A percentile compares a stretch with the other conserved stretches of the same genome.
phyloP scores from a whole-genome alignment of 2,329 filamentous ascomycete species.

The Pseudocercospora crystallina region DNA sequence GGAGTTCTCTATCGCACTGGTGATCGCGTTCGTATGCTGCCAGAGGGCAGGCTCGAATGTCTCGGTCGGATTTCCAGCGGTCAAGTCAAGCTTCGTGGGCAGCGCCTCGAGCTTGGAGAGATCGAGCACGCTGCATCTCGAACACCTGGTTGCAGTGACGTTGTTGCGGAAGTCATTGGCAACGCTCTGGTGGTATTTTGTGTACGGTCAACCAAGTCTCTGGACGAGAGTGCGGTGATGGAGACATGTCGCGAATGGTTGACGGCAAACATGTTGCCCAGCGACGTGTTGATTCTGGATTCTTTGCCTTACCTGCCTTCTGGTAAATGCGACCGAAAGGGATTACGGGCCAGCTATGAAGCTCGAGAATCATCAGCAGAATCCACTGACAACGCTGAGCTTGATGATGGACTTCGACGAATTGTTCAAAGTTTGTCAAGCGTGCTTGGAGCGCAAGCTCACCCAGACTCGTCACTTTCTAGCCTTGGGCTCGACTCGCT shows the following conservation, averaged over 20 bases:
- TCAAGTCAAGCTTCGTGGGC: conserved; percentile 83
- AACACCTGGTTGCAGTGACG: conserved; percentile 62
- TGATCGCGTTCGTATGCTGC: conserved; percentile 71
- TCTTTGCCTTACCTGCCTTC: conserved; percentile 75
- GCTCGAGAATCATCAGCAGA: conserved; percentile 24
- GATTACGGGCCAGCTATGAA: conserved; percentile 58
- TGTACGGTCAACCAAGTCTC: conserved; percentile 43
- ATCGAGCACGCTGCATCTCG: conserved; percentile 69
- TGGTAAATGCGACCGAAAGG: conserved; percentile 76
- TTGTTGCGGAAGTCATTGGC: conserved; percentile 65
- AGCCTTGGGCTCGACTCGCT: conserved; percentile 67
- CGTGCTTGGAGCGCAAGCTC: conserved; percentile 20
- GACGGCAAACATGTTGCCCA: conserved; percentile 79
- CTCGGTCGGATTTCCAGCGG: conserved; percentile 75
- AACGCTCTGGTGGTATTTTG: conserved; percentile 75
- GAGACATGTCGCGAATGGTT: conserved; percentile 71
- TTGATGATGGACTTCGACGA: conserved; percentile 7
- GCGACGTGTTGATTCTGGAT: conserved; percentile 64
- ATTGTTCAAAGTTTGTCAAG: conserved; percentile 23
- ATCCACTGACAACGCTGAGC: conserved; percentile 24
- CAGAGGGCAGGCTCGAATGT: conserved; percentile 74
- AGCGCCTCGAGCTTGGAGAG: conserved; percentile 61
- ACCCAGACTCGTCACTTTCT: conserved; percentile 46
- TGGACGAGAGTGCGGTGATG: conserved; percentile 50
- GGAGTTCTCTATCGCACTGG: conserved; percentile 80